Conservation (phyloP, 768 basidiomycete genomes). For the Neoboletus subvelutipes region DNA sequence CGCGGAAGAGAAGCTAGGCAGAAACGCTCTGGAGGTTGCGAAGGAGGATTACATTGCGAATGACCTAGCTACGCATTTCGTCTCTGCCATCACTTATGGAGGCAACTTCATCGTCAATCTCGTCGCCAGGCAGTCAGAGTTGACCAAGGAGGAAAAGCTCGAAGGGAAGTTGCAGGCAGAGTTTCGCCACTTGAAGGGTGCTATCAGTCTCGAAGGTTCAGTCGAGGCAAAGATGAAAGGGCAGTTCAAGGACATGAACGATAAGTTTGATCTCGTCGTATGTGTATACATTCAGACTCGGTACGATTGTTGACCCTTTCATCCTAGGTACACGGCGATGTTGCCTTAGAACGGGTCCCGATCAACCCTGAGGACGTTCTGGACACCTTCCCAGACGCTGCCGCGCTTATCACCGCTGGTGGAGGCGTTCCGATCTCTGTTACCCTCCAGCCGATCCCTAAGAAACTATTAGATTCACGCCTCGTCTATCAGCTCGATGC, state of each 20-base stretch:
- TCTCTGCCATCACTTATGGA: background rate
- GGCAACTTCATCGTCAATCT: background rate
- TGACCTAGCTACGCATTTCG: background rate
- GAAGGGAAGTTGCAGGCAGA: background rate
- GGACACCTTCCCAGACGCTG: background rate
- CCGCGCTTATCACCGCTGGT: background rate
- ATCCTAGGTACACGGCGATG: background rate
- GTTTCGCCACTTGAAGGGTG: background rate
- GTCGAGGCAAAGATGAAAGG: background rate
- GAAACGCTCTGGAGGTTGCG: background rate
- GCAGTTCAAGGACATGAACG: background rate
- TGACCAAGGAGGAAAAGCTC: background rate
- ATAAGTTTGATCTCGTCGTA: background rate
- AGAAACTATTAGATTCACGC: background rate
- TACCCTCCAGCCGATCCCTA: background rate
- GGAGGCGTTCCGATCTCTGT: background rate
- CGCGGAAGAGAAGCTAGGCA: background rate
- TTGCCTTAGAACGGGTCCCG: background rate
- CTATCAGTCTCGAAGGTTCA: background rate
- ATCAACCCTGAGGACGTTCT: background rate
- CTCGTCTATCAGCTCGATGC: background rate
- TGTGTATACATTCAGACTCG: background rate
- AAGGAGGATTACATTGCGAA: background rate
- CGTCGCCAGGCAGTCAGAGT: background rate
- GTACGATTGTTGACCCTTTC: background rate